A percentile compares a stretch with the other conserved stretches of the same genome.
Evolutionary conservation across 2,329 filamentous ascomycete genomes (phyloP).

Genomic region (Penicillium sp.): DNA sequence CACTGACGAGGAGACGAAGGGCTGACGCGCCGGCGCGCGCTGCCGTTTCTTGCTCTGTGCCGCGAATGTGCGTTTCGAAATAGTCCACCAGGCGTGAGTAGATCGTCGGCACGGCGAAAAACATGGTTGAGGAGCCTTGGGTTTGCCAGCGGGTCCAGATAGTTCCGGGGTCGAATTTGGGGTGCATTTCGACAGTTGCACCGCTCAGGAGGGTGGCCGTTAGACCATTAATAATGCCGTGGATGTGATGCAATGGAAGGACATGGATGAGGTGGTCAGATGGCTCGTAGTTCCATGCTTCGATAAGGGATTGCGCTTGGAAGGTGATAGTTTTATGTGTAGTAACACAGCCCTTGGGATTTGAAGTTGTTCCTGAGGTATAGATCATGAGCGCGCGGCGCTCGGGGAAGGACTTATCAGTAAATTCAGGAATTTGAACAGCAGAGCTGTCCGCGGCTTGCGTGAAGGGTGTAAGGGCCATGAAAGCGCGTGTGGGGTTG

Average conservation of each 20-base stretch:
- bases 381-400: slow-evolving; percentile 50
- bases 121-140: slow-evolving; percentile 50
- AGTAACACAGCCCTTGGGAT: slow-evolving; percentile 50
- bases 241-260: slow-evolving; percentile 57
- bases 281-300: slow-evolving; percentile 36
- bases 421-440: slow-evolving; percentile 37
- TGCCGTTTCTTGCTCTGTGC: slow-evolving; percentile 38
- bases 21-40: slow-evolving; percentile 40
- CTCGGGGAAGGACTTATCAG: slow-evolving; percentile 30
- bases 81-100: slow-evolving; percentile 56
- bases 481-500: slow-evolving; percentile 33
- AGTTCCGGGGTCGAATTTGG: slow-evolving; percentile 49
- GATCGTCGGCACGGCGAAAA: slow-evolving; percentile 58
- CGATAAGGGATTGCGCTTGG: slow-evolving; percentile 36
- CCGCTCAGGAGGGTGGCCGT: slow-evolving; percentile 53
- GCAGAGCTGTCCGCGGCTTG: slow-evolving; percentile 28
- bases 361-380: slow-evolving; percentile 48
- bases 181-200: slow-evolving; percentile 54
- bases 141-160: slow-evolving; percentile 55
- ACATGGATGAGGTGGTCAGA: slow-evolving; percentile 56
- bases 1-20: slow-evolving; percentile 47
- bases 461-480: slow-evolving; percentile 31
- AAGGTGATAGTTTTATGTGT: slow-evolving; percentile 48
- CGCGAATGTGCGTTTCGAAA: slow-evolving; percentile 45
- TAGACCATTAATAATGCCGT: slow-evolving; percentile 57